Base-by-base conservation (phyloP, 164 flowering plant species). In the Stephania yunnanensis region DNA sequence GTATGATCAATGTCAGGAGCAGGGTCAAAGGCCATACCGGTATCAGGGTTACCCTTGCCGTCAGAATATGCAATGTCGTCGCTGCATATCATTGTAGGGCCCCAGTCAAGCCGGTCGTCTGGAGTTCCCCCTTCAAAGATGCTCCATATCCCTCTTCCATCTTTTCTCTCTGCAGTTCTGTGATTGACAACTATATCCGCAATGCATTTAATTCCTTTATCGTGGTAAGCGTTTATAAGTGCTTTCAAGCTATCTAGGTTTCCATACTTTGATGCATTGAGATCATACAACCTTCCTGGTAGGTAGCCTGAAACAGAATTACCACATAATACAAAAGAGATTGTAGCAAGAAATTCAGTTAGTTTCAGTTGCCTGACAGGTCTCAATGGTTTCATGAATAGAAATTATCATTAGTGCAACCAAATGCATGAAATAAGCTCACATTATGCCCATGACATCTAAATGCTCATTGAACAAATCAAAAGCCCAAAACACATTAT, bases 181-280 rank as follows among this genome's bases (percentile, higher is more conserved):
- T 92, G 97, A 85, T 92, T 94, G 68, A 92, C 89, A 3, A 94
- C 97, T 69, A 92, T 89, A 80, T 92, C 97, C 11, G 98, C 97
- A 0, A 94, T 45, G 55, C 80, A 77, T 66, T 92, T 82, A 63
- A 94, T 84, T 46, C 91, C 89, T 29, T 80, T 82, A 22, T 58
- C 73, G 44, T 85, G 87, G 11, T 90, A 78, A 11, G 91, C 84
- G 6, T 73, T 42, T 42, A 93, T 86, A 74, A 92, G 74, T 6
- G 81, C 72, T 76, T 85, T 85, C 69, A 93, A 71, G 17, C 86
- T 85, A 3, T 53, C 83, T 63, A 78, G 68, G 29, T 79, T 85
- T 20, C 96, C 96, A 69, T 90, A 93, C 30, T 79, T 86, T 11
- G 96, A 91, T 36, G 84, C 83, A 52, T 85, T 78, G 10, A 91